phyloP scores from a whole-genome alignment of 768 basidiomycete genomes.

The Boletales sp. region DNA sequence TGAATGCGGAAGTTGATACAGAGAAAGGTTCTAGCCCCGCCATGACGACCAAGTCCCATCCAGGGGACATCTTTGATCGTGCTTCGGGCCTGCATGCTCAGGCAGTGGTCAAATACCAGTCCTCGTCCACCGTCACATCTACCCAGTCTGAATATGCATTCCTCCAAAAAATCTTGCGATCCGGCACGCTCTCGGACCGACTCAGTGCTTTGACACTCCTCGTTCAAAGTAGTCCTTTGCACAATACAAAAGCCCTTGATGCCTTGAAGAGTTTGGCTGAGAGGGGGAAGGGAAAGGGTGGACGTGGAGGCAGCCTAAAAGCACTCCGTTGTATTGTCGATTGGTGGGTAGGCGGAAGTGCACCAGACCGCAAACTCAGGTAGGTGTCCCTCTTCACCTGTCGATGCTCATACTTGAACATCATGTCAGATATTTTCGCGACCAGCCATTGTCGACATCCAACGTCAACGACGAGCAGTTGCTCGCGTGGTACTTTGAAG shows the following conservation, averaged over 20 bases:
- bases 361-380: conserved; percentile 82
- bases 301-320: conserved; percentile 89
- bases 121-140: conserved; percentile 41
- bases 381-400: conserved; percentile 34
- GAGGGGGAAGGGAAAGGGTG: conserved; percentile 75
- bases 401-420: not conserved
- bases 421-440: conserved; percentile 77
- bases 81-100: conserved; percentile 46
- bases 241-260: conserved; percentile 80
- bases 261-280: conserved; percentile 73
- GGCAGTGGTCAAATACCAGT: conserved; percentile 44
- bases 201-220: conserved; percentile 88
- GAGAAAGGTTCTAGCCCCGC: too few species aligned
- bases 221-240: conserved; percentile 83
- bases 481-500: conserved; percentile 88
- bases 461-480: conserved; percentile 68
- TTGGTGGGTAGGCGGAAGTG: conserved; percentile 98
- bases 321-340: conserved; percentile 89
- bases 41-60: too few species aligned
- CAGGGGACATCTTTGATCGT: conserved; percentile 34
- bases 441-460: conserved; percentile 71
- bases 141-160: conserved; percentile 76
- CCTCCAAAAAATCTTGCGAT: conserved; percentile 77
- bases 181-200: conserved; percentile 89
- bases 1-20: too few species aligned